These are phyloP conservation scores for Hydrangea macrophylla DNA, from an alignment of 148 eudicot genomes.

Conservation along the genomic window DNA sequence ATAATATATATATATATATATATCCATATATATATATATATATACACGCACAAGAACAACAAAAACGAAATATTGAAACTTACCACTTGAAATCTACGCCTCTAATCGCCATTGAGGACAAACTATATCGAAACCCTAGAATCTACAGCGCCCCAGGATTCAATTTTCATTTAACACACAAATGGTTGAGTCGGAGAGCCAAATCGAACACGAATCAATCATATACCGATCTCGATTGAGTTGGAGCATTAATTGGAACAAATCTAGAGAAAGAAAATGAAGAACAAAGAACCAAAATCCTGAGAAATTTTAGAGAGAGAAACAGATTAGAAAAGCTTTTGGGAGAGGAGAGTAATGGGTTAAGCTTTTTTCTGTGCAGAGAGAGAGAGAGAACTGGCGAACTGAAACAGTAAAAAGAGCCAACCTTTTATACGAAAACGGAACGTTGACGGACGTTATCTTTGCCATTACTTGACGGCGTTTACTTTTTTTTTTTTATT, in stretches of 20 bases:
- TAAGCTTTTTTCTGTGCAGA: not conserved
- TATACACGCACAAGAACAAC: not conserved
- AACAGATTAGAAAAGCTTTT: not conserved
- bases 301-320: constrained; percentile 1
- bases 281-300: not conserved
- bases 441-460: constrained; percentile 10
- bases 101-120: constrained; percentile 46
- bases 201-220: constrained; percentile 1
- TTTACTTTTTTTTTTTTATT: not conserved
- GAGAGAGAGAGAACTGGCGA: not conserved
- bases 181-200: not conserved
- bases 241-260: not conserved
- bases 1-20: not conserved
- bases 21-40: not conserved
- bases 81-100: constrained; percentile 89
- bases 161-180: not conserved
- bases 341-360: not conserved
- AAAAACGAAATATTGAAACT: not conserved
- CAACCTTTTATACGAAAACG: not conserved
- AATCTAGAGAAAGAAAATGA: constrained; percentile 11
- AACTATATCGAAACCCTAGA: constrained; percentile 7
- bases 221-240: not conserved
- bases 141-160: constrained; percentile 2
- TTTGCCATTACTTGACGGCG: constrained; percentile 13
- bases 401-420: constrained; percentile 1